Conservation (phyloP, 2,329 filamentous ascomycete genomes). For the Xylaria sp. region DNA sequence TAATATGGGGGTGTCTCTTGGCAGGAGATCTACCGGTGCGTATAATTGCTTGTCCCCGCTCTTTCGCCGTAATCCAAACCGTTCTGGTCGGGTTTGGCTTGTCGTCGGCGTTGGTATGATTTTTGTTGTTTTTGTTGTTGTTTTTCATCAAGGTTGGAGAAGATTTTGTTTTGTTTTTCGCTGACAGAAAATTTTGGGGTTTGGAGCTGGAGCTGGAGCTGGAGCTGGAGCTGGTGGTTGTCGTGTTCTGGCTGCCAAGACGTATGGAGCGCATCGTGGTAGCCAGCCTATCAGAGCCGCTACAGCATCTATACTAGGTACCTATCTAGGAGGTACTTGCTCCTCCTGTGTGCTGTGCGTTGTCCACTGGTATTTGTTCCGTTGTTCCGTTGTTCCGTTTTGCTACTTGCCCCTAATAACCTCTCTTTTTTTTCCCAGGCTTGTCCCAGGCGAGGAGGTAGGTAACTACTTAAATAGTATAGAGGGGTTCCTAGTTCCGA, state of each 20-base stretch:
- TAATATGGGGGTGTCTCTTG: slow-evolving; percentile 32
- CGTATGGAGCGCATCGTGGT: slow-evolving; percentile 24
- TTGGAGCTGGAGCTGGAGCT: slow-evolving; percentile 16
- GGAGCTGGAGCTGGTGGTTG: neutral
- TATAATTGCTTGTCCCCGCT: slow-evolving; percentile 30
- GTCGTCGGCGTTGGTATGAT: neutral
- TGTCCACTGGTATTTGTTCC: neutral
- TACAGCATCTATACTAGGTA: neutral
- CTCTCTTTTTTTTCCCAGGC: neutral
- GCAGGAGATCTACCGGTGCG: slow-evolving; percentile 17
- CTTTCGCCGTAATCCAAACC: slow-evolving; percentile 19
- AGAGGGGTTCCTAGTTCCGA: neutral
- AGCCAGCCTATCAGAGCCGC: slow-evolving; percentile 9
- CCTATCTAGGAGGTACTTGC: too few species aligned
- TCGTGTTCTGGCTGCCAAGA: slow-evolving; percentile 30
- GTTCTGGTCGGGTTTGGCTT: slow-evolving; percentile 7
- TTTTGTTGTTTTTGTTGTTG: neutral
- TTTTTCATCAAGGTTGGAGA: neutral
- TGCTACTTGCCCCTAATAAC: slow-evolving; percentile 16
- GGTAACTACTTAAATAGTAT: neutral
- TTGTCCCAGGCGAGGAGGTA: too few species aligned
- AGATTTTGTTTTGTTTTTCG: slow-evolving; percentile 29
- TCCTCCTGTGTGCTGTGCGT: neutral
- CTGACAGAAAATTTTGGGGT: slow-evolving; percentile 22
- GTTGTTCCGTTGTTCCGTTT: neutral